phyloP scores from a whole-genome alignment of 2,329 filamentous ascomycete species.

The Fusarium sp. region DNA sequence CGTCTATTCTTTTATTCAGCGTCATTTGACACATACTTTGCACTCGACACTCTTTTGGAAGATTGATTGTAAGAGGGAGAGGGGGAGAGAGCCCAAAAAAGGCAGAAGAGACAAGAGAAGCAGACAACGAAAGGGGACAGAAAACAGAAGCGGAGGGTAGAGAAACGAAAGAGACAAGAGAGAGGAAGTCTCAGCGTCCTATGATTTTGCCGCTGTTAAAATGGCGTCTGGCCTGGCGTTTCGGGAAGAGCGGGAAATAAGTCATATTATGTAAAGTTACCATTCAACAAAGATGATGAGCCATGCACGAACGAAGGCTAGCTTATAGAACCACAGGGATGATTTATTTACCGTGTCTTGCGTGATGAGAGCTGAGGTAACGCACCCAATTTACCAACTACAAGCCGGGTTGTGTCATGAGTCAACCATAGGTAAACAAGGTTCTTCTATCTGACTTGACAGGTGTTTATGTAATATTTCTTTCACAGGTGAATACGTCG shows the following conservation, averaged over 20 bases:
- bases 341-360: not conserved
- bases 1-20: constrained; percentile 38
- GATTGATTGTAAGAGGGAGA: constrained; percentile 10
- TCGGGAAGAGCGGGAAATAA: constrained; percentile 43
- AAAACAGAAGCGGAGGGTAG: not conserved
- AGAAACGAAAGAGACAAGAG: constrained; percentile 20
- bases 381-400: not conserved
- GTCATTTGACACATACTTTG: constrained; percentile 29
- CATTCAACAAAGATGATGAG: constrained; percentile 39
- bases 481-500: constrained; percentile 14
- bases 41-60: constrained; percentile 38
- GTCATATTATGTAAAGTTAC: constrained; percentile 45
- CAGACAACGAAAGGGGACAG: not conserved
- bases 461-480: not conserved
- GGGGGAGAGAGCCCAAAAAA: not conserved
- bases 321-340: constrained; percentile 33
- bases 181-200: constrained; percentile 32
- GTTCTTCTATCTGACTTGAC: not conserved
- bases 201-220: constrained; percentile 34
- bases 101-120: not conserved
- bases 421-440: not conserved
- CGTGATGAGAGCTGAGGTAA: not conserved
- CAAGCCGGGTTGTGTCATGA: not conserved
- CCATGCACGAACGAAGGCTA: constrained; percentile 31
- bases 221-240: constrained; percentile 48